These are phyloP conservation scores for Aspergillus pseudoviridinutans DNA, from an alignment of 2,329 filamentous ascomycete genomes.

Conservation along the genomic window DNA sequence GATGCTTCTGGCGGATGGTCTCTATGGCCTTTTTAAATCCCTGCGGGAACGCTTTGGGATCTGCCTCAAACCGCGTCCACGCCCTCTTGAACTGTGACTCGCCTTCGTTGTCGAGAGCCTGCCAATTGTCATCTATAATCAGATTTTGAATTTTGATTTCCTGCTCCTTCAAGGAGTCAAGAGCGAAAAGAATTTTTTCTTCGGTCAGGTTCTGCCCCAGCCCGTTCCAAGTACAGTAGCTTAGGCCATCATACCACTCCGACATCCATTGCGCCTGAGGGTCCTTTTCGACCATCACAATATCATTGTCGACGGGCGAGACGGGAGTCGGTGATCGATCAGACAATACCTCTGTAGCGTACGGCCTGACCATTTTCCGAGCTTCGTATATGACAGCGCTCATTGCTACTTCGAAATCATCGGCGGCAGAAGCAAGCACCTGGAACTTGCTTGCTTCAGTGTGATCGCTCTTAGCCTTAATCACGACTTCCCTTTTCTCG, in stretches of 20 bases:
- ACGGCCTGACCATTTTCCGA: constrained; percentile 55
- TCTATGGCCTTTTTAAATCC: constrained; percentile 70
- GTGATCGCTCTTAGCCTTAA: constrained; percentile 71
- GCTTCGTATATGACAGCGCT: constrained; percentile 84
- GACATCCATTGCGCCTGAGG: constrained; percentile 62
- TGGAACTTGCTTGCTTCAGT: constrained; percentile 51
- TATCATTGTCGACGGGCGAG: constrained; percentile 39
- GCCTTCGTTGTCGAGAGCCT: constrained; percentile 62
- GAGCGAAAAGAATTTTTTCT: constrained; percentile 69
- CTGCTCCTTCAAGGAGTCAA: constrained; percentile 66
- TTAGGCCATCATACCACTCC: constrained; percentile 87
- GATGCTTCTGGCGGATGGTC: constrained; percentile 65
- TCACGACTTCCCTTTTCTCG: constrained; percentile 59
- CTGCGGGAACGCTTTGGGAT: constrained; percentile 70
- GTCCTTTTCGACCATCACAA: constrained; percentile 39
- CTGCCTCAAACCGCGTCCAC: constrained; percentile 85
- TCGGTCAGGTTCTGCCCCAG: constrained; percentile 80
- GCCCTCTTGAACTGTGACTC: constrained; percentile 50
- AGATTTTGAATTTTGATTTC: constrained; percentile 77
- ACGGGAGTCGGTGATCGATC: constrained; percentile 16
- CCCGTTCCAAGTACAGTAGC: constrained; percentile 96
- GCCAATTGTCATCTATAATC: constrained; percentile 98
- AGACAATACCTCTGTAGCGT: constrained; percentile 13
- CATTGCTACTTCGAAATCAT: constrained; percentile 70
- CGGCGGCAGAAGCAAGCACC: constrained; percentile 67